Base-by-base conservation (phyloP, 2,329 filamentous ascomycete species). In the Xylaria sp. region DNA sequence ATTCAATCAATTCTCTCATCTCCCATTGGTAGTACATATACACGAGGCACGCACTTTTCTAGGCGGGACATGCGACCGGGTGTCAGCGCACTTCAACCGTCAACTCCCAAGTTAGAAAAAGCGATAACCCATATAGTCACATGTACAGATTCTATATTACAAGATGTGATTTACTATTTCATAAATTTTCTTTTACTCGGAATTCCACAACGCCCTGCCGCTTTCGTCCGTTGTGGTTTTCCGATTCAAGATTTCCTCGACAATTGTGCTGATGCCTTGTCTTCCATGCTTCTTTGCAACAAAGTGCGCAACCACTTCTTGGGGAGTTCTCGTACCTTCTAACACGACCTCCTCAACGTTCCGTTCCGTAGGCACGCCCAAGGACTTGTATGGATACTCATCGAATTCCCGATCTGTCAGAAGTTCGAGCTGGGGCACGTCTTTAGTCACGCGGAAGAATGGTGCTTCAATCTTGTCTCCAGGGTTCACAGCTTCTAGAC, bases 341-440 rank as follows among this genome's bases (percentile, higher is more conserved):
- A 72, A 73, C 20, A 90, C 81, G 46, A 85, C 61, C 10, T 74
- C 65, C 76, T 82, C 77, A 15, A 92, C 82, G 60, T 92, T 86
- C 45, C 75, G 73, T 81, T 98, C 94, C 1, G 84, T 86, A 5
- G 95, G 96, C 68, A 97, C 83, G 5, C 90, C 91, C 34, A 94
- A 89, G 74, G 81, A 82, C 13, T 81, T 80, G 78, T 93, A 88
- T 0, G 94, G 95, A 80, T 97, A 97, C 66, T 90, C 82, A 5
- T 76, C 78, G 81, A 91, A 98, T 73, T 91, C 86, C 13, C 82
- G 79, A 61, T 84, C 77, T 66, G 84, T 89, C 66, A 94, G 83
- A 61, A 97, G 83, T 53, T 83, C 72, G 52, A 97, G 81, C 61
- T 82, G 78, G 52, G 81, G 72, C 41, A 80, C 74, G 53, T 78